Conservation (phyloP, 2,329 filamentous ascomycete genomes). For the Talaromyces sp. region DNA sequence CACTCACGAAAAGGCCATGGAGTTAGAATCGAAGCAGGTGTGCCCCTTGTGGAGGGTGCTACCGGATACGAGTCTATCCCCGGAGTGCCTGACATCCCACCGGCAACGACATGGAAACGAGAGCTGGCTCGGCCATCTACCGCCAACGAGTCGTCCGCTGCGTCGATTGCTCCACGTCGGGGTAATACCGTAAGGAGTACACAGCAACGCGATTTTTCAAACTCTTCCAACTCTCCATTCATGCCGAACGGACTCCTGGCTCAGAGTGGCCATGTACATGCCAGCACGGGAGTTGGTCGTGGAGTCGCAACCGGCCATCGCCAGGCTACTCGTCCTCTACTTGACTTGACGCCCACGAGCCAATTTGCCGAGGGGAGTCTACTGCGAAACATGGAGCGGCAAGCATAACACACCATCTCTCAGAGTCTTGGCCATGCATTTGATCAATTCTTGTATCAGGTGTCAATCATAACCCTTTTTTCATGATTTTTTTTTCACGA, state of each 20-base stretch:
- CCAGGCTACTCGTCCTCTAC: conserved; percentile 36
- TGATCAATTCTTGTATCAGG: neutral
- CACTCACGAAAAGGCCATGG: conserved; percentile 32
- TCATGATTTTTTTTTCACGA: neutral
- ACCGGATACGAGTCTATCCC: conserved; percentile 35
- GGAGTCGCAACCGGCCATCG: conserved; percentile 38
- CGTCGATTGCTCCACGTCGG: conserved; percentile 19
- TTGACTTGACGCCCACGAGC: conserved; percentile 38
- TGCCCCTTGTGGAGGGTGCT: conserved; percentile 38
- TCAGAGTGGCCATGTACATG: conserved; percentile 14
- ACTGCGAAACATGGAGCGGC: conserved; percentile 29
- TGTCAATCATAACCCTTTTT: neutral
- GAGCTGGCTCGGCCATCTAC: conserved; percentile 18
- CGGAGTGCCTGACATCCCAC: conserved; percentile 30
- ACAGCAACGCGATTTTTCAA: conserved; percentile 14
- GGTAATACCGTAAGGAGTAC: conserved; percentile 32
- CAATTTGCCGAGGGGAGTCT: conserved; percentile 44
- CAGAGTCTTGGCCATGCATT: neutral
- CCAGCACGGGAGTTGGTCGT: conserved; percentile 25
- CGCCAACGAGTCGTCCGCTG: conserved; percentile 12
- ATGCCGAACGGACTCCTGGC: conserved; percentile 35
- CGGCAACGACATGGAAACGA: conserved; percentile 37
- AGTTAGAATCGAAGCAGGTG: conserved; percentile 40
- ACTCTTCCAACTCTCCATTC: conserved; percentile 21
- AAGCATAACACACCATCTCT: neutral